Evolutionary conservation across 371 early-diverging fungal genomes (phyloP).

Genomic region (Sporodiniella umbellata): DNA sequence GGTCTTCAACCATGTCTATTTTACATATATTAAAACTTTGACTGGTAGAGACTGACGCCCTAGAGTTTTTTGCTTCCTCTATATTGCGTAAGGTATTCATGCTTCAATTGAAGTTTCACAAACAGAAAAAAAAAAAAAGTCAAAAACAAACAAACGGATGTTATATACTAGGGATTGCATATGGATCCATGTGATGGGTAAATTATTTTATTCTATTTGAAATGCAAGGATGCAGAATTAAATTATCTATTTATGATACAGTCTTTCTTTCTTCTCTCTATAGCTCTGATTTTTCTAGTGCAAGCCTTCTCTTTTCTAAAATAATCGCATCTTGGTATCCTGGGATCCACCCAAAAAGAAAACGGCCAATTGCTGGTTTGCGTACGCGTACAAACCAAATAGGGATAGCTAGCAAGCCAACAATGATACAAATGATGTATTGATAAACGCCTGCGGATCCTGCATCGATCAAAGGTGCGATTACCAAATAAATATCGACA

Average conservation of each 20-base stretch:
- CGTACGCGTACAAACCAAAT: slow-evolving; percentile 37
- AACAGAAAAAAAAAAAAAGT: too few relatives aligned
- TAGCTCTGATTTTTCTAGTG: not conserved
- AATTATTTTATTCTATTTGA: not conserved
- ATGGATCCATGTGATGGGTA: too few relatives aligned
- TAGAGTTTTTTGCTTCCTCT: not conserved
- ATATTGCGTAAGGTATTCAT: too few relatives aligned
- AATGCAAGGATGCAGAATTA: not conserved
- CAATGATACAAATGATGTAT: slow-evolving; percentile 32
- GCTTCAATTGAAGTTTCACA: too few relatives aligned
- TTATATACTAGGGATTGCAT: too few relatives aligned
- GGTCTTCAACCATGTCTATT: not conserved
- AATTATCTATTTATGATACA: not conserved
- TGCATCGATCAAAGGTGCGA: slow-evolving; percentile 41
- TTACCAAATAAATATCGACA: slow-evolving; percentile 29
- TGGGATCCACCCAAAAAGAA: slow-evolving; percentile 35
- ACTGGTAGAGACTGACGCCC: not conserved
- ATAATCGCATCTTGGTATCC: slow-evolving; percentile 29
- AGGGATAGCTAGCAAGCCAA: slow-evolving; percentile 33
- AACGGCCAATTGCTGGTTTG: slow-evolving; percentile 28
- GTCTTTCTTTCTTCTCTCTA: not conserved
- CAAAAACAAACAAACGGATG: too few relatives aligned
- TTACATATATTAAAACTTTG: too few relatives aligned
- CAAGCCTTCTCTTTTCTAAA: slow-evolving; percentile 3
- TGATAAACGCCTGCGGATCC: slow-evolving; percentile 32